These are phyloP conservation scores for Wickerhamomyces queroliae DNA, from an alignment of 805 yeast genomes.

Conservation along the genomic window DNA sequence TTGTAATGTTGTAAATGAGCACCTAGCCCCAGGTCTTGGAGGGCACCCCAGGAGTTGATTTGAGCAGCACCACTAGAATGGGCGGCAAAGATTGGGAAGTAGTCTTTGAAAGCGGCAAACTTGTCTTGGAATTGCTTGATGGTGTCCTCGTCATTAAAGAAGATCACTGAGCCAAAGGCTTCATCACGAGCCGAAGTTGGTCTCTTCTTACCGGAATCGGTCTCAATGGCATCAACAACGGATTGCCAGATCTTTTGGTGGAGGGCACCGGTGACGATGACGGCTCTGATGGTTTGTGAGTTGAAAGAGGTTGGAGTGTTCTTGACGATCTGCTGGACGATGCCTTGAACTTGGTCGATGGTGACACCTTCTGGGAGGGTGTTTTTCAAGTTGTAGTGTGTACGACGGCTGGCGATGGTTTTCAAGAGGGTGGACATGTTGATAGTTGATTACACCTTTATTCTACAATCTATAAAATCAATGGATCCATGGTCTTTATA, in stretches of 20 bases:
- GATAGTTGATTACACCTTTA: too few relatives aligned
- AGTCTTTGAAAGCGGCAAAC: constrained; percentile 36
- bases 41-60: constrained; percentile 43
- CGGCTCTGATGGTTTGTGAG: constrained; percentile 44
- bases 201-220: constrained; percentile 33
- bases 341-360: constrained; percentile 31
- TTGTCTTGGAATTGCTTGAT: constrained; percentile 34
- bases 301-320: constrained; percentile 48
- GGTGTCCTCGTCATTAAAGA: constrained; percentile 38
- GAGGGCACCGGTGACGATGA: constrained; percentile 38
- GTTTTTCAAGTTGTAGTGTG: constrained; percentile 39
- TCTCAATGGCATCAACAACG: constrained; percentile 32
- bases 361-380: constrained; percentile 36
- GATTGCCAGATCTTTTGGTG: constrained; percentile 42
- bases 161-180: constrained; percentile 44
- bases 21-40: constrained; percentile 39
- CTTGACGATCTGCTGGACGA: constrained; percentile 39
- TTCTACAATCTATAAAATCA: too few relatives aligned
- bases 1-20: constrained; percentile 50
- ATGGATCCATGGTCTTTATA: not conserved
- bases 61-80: constrained; percentile 46
- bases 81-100: constrained; percentile 43
- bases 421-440: constrained; percentile 21
- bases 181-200: constrained; percentile 37
- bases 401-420: constrained; percentile 37